Evolutionary conservation across 208 protist species (phyloP), one percentile per base, ranked within the genome.

Genomic region (Perkinsela sp.): DNA sequence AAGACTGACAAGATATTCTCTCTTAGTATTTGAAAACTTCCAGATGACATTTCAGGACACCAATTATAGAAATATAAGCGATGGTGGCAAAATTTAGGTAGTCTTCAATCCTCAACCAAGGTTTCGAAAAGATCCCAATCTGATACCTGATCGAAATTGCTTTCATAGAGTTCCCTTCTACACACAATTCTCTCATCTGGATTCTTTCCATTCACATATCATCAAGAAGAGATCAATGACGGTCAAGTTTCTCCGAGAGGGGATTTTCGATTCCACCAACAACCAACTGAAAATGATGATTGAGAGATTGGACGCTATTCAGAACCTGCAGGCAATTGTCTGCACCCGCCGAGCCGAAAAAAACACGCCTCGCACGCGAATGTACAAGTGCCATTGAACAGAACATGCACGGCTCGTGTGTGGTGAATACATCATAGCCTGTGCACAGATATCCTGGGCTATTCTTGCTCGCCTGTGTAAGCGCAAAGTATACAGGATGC

Each of bases 361-460:
- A 91, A 0, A 92, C 84, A 0, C 80, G 79, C 28, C 75, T 72
- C 29, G 89, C 77, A 65, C 90, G 80, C 30, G 86, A 91, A 78
- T 95, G 90, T 15, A 95, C 78, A 32, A 95, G 81, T 15, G 86
- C 90, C 90, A 95, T 95, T 67, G 83, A 74, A 68, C 90, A 95
- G 88, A 93, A 93, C 28, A 87, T 78, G 67, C 90, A 95, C 29
- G 90, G 90, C 73, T 95, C 90, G 70, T 93, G 82, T 2, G 75
- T 90, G 68, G 90, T 79, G 70, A 85, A 83, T 0, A 93, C 31
- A 71, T 92, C 86, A 2, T 89, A 76, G 0, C 71, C 79, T 30
- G 83, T 91, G 1, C 82, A 88, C n/a, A 95, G 74, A 74, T 95
- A 95, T 29, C 83, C 40, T 57, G 40, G 69, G 40, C 40, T 57